Conservation (phyloP, 2,329 filamentous ascomycete genomes). For the Chrysosporium keratinophilum region DNA sequence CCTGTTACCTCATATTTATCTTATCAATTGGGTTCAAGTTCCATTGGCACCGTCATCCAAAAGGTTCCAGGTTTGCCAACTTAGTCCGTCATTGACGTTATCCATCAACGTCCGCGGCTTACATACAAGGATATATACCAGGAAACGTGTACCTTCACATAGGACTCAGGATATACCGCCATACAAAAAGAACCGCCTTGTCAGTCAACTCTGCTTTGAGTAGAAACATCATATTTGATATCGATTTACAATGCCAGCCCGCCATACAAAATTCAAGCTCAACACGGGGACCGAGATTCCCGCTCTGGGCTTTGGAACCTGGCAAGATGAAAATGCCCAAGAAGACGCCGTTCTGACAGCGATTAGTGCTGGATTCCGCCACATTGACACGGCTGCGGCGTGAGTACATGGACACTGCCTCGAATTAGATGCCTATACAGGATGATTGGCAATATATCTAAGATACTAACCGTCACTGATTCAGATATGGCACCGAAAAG, state of each 20-base stretch:
- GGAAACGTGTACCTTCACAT: background rate
- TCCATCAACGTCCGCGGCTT: background rate
- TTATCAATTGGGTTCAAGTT: constrained; percentile 1
- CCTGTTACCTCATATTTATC: too few species aligned
- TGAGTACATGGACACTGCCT: constrained; percentile 20
- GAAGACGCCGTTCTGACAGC: constrained; percentile 38
- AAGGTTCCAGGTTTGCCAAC: constrained; percentile 8
- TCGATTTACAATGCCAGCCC: constrained; percentile 13
- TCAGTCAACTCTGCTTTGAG: background rate
- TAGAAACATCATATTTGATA: background rate
- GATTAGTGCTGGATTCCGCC: constrained; percentile 44
- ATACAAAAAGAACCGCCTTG: background rate
- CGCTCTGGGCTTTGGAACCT: constrained; percentile 45
- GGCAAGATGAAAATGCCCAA: constrained; percentile 44
- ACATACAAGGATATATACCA: background rate
- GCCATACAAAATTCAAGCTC: constrained; percentile 33
- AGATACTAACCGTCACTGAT: background rate
- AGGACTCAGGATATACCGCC: background rate
- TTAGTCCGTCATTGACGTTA: constrained; percentile 8
- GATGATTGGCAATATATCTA: background rate
- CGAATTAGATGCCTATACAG: background rate
- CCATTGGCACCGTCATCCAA: background rate
- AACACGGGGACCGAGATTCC: constrained; percentile 41
- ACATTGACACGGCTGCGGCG: constrained; percentile 44
- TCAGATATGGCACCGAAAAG: constrained; percentile 52